Conservation (phyloP, 2,329 filamentous ascomycete species). For the Alternaria sp. region DNA sequence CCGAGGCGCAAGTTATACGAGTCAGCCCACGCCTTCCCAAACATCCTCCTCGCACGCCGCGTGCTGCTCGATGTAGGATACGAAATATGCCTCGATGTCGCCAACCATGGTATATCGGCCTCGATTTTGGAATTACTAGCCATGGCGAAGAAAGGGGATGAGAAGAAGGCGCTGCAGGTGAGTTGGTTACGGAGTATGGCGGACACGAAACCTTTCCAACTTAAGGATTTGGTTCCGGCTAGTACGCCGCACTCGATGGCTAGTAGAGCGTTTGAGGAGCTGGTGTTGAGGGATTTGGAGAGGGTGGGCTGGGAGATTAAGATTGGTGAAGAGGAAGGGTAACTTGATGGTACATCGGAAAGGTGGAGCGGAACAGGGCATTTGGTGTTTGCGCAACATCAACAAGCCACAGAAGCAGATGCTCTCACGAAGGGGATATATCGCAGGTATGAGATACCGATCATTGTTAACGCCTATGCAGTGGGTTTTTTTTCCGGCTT, state of each 20-base stretch:
- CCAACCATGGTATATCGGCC: neutral
- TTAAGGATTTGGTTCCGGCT: neutral
- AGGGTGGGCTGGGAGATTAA: neutral
- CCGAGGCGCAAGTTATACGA: neutral
- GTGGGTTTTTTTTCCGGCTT: no score
- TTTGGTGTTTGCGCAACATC: no score
- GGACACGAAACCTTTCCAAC: neutral
- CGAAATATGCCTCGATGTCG: neutral
- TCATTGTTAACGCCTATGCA: no score
- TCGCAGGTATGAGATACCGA: no score
- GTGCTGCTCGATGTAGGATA: neutral
- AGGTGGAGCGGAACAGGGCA: accelerated
- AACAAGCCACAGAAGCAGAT: no score
- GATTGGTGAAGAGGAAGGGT: neutral
- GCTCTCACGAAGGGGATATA: accelerated
- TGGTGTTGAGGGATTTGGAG: neutral
- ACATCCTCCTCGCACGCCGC: neutral
- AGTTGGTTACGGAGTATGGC: neutral
- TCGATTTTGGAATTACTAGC: neutral
- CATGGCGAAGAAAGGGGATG: neutral
- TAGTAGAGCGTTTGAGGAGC: neutral
- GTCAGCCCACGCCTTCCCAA: neutral
- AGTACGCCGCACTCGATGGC: neutral
- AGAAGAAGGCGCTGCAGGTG: neutral
- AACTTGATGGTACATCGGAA: neutral